A percentile compares a stretch with the other conserved stretches of the same genome.
Conservation (phyloP, 768 basidiomycete genomes). For the Podaxis pistillaris region DNA sequence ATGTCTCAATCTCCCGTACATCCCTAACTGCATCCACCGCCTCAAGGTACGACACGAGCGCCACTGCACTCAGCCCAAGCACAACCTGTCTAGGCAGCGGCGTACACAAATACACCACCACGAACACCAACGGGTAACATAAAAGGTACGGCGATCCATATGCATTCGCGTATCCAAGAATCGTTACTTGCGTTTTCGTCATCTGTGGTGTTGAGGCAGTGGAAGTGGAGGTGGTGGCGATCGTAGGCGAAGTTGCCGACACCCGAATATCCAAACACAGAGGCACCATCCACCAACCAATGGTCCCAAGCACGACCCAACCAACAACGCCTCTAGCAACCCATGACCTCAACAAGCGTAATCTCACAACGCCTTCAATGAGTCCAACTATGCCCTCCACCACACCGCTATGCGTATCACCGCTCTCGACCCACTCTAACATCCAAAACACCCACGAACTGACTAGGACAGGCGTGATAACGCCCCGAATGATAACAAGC, state of each 20-base stretch:
- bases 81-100: constrained; percentile 87
- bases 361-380: background rate
- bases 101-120: constrained; percentile 59
- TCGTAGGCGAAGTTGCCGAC: too few relatives aligned
- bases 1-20: constrained; percentile 48
- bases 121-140: constrained; percentile 70
- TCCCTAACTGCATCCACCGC: constrained; percentile 81
- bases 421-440: constrained; percentile 66
- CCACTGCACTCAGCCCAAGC: constrained; percentile 59
- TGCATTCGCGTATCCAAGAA: constrained; percentile 87
- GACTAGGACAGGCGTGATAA: constrained; percentile 58
- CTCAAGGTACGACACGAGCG: constrained; percentile 77
- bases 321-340: constrained; percentile 57
- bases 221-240: background rate
- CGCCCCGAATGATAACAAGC: constrained; percentile 53
- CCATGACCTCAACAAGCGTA: constrained; percentile 58
- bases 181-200: constrained; percentile 36
- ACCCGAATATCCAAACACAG: constrained; percentile 68
- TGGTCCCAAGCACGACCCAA: constrained; percentile 51
- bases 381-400: background rate
- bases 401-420: constrained; percentile 34
- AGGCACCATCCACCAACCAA: constrained; percentile 70
- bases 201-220: background rate
- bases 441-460: constrained; percentile 72
- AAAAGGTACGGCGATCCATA: constrained; percentile 83